Evolutionary conservation across 306 rosid species (phyloP).

Genomic region (Albizia julibrissin): DNA sequence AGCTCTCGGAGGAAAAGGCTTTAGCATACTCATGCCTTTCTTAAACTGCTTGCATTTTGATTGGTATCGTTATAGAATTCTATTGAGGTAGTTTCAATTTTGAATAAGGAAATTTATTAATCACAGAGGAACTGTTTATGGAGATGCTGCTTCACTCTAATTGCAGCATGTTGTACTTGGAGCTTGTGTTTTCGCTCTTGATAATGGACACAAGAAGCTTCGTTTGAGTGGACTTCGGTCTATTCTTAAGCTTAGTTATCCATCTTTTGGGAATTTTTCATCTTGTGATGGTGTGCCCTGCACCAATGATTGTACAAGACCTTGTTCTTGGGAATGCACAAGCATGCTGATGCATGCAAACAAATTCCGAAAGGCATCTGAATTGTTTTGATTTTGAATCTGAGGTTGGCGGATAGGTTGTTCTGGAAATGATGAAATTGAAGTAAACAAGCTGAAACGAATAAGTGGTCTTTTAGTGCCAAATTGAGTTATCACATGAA

Average conservation of each 20-base stretch:
- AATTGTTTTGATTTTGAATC: too few species aligned
- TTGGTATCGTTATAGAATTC: constrained; percentile 30
- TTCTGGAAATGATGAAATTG: not conserved
- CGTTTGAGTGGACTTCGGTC: constrained; percentile 11
- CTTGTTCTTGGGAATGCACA: constrained; percentile 36
- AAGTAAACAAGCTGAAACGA: not conserved
- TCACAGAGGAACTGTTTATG: constrained; percentile 42
- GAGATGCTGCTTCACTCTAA: constrained; percentile 37
- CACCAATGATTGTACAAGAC: constrained; percentile 1
- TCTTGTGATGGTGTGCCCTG: constrained; percentile 5
- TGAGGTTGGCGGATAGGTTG: not conserved
- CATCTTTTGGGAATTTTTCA: constrained; percentile 2
- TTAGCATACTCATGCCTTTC: constrained; percentile 95
- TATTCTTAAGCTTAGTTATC: not conserved
- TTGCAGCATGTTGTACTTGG: constrained; percentile 40
- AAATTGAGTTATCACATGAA: not conserved
- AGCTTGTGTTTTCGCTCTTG: constrained; percentile 36
- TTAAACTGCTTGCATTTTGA: constrained; percentile 31
- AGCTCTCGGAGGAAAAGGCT: constrained; percentile 87
- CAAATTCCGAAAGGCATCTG: not conserved
- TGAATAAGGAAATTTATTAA: constrained; percentile 58
- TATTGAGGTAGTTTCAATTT: constrained; percentile 45
- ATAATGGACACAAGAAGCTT: not conserved
- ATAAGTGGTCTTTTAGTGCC: not conserved
- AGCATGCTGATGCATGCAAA: constrained; percentile 31